phyloP scores from a whole-genome alignment of 768 basidiomycete genomes.

The Podaxis pistillaris region DNA sequence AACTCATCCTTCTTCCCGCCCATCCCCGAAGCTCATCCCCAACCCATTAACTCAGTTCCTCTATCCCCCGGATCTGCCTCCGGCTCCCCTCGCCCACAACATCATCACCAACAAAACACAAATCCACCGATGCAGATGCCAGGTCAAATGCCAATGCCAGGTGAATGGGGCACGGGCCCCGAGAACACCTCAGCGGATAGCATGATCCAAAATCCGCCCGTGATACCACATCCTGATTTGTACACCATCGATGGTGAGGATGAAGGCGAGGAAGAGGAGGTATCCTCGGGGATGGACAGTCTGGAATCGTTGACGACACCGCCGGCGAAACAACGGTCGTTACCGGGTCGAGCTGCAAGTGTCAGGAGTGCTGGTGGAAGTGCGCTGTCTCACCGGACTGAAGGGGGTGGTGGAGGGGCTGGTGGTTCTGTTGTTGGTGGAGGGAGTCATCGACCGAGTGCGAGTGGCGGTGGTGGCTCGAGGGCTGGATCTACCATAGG shows the following conservation, averaged over 20 bases:
- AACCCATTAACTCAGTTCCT: neutral
- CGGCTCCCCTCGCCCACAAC: neutral
- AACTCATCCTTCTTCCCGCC: constrained; percentile 7
- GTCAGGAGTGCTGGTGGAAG: constrained; percentile 4
- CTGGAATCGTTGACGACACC: constrained; percentile 32
- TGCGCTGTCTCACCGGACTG: neutral
- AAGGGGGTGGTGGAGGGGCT: neutral
- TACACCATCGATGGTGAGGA: constrained; percentile 11
- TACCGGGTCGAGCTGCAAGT: constrained; percentile 3
- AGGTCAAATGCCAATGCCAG: too few relatives aligned
- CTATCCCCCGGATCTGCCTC: neutral
- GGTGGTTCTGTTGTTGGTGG: neutral
- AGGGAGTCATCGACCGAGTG: neutral
- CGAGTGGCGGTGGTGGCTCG: neutral
- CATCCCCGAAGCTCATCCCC: neutral
- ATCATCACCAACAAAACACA: neutral
- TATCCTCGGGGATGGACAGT: constrained; percentile 28
- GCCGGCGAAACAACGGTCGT: constrained; percentile 10
- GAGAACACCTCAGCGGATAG: constrained; percentile 11
- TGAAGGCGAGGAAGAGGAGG: constrained; percentile 28
- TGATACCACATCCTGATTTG: constrained; percentile 3
- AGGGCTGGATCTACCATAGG: constrained; percentile 2
- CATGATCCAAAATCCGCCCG: neutral
- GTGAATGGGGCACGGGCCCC: neutral
- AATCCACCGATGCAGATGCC: neutral